Conservation (phyloP, 345 rosid genomes). For the Citrus medica region DNA sequence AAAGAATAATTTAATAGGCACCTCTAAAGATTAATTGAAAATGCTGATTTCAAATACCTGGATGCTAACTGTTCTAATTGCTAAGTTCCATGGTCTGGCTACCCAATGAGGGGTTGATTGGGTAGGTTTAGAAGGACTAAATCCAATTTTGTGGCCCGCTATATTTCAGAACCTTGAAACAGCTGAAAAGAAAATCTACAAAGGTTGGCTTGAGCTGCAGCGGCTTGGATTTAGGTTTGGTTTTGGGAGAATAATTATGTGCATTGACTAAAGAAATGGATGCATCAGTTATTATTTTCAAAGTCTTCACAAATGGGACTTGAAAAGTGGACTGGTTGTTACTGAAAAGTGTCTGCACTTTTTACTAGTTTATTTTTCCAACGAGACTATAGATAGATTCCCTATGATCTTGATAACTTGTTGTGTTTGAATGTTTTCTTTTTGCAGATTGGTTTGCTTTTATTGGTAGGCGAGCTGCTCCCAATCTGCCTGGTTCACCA, state of each 20-base stretch:
- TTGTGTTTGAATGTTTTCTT: neutral
- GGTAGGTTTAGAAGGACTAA: neutral
- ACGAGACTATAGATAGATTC: neutral
- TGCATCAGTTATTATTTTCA: neutral
- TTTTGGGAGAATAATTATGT: neutral
- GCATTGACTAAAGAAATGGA: neutral
- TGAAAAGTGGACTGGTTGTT: neutral
- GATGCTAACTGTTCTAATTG: neutral
- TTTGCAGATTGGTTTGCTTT: slow-evolving; percentile 83
- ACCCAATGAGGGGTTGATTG: neutral
- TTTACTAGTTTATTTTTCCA: neutral
- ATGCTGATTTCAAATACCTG: neutral
- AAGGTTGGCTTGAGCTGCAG: neutral
- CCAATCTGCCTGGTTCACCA: slow-evolving; percentile 86
- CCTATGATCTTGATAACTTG: neutral
- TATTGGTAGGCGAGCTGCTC: slow-evolving; percentile 77
- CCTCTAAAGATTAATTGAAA: neutral
- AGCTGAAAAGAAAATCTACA: neutral
- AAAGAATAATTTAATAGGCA: neutral
- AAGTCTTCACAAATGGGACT: neutral
- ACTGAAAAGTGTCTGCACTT: neutral
- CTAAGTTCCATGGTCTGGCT: neutral
- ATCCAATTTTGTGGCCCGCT: neutral
- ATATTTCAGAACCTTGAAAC: neutral
- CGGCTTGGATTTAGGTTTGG: neutral